Conservation (phyloP, 1,284 basidiomycete genomes). For the Boletus mariae region DNA sequence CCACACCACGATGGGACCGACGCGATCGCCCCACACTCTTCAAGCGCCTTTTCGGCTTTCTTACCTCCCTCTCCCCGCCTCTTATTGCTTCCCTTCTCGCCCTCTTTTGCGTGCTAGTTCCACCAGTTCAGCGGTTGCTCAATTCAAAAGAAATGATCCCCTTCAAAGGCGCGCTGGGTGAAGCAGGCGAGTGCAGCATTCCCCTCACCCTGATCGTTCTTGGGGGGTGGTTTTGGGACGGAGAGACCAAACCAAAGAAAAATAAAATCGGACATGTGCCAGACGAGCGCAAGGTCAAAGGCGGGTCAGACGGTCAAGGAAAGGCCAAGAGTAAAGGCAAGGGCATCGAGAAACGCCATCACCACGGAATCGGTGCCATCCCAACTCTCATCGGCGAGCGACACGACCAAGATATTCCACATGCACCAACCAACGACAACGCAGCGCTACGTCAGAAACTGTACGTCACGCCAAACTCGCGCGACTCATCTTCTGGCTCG, state of each 20-base stretch:
- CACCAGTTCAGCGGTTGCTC: slow-evolving; percentile 69
- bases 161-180: slow-evolving; percentile 67
- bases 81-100: slow-evolving; percentile 80
- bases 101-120: slow-evolving; percentile 77
- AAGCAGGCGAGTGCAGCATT: slow-evolving; percentile 80
- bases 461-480: slow-evolving; percentile 10
- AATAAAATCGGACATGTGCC: not conserved
- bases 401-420: not conserved
- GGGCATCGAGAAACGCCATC: not conserved
- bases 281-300: not conserved
- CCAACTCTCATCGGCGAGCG: not conserved
- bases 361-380: not conserved
- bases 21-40: not conserved
- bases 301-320: not conserved
- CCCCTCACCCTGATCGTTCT: slow-evolving; percentile 89
- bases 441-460: not conserved
- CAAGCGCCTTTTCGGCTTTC: not conserved
- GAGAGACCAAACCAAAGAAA: slow-evolving; percentile 13
- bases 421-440: not conserved
- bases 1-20: slow-evolving; percentile 7
- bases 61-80: slow-evolving; percentile 39
- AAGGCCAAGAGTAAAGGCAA: slow-evolving; percentile 13
- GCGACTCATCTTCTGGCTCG: slow-evolving; percentile 19
- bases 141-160: slow-evolving; percentile 56
- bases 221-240: slow-evolving; percentile 83